phyloP scores from a whole-genome alignment of 805 yeast species.

The Schwanniomyces pseudopolymorphus region DNA sequence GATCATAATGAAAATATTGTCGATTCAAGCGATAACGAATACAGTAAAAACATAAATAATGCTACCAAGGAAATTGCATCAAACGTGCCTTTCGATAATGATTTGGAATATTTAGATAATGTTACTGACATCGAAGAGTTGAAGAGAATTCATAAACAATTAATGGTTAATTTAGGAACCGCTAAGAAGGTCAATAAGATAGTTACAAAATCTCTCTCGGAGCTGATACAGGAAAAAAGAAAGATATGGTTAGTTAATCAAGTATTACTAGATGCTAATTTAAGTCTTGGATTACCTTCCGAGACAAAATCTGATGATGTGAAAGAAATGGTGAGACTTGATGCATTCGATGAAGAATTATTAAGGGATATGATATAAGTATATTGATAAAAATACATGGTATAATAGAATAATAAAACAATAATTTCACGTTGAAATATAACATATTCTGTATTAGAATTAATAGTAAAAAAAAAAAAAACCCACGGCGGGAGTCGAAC shows the following conservation, averaged over 20 bases:
- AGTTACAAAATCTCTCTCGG: conserved; percentile 27
- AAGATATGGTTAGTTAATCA: conserved; percentile 43
- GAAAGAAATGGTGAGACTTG: conserved; percentile 6
- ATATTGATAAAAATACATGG: background rate
- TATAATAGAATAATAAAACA: too few relatives aligned
- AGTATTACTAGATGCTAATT: conserved; percentile 41
- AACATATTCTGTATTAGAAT: background rate
- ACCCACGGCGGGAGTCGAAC: conserved; percentile 58
- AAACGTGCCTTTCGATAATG: conserved; percentile 2
- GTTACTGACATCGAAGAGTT: conserved; percentile 15
- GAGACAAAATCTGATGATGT: conserved; percentile 2
- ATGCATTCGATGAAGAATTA: conserved; percentile 11
- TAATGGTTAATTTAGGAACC: conserved; percentile 36
- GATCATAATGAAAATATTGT: conserved; percentile 14
- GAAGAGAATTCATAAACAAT: conserved; percentile 20
- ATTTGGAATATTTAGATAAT: conserved; percentile 16
- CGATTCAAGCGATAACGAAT: conserved; percentile 2
- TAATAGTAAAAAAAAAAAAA: conserved; percentile 7
- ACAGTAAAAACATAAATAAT: background rate
- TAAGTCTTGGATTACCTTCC: conserved; percentile 33
- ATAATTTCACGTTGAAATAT: too few relatives aligned
- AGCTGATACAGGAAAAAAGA: conserved; percentile 29
- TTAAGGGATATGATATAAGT: conserved; percentile 3
- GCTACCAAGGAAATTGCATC: conserved; percentile 3
- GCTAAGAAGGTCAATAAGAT: conserved; percentile 37